Percentiles rank a stretch among this genome's conserved stretches.
Evolutionary conservation across 2,329 filamentous ascomycete genomes (phyloP).

Genomic region (Colletotrichum sp.): DNA sequence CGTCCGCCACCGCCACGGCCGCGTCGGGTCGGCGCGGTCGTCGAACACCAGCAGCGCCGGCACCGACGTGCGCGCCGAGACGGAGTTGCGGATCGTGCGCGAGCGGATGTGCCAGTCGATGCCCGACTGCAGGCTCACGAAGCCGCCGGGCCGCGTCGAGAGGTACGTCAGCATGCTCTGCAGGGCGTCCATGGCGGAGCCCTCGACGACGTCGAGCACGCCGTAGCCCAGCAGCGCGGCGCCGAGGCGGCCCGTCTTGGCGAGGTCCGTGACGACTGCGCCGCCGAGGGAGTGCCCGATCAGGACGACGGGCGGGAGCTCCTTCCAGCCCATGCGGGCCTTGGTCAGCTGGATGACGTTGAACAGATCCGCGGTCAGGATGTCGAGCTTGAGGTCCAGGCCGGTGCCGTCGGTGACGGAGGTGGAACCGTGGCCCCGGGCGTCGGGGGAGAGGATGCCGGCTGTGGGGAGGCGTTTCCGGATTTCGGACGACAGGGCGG

Average conservation of each 20-base stretch:
- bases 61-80: conserved; percentile 86
- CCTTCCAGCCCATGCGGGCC: conserved; percentile 71
- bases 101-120: conserved; percentile 95
- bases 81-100: conserved; percentile 81
- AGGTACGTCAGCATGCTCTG: conserved; percentile 95
- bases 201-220: conserved; percentile 94
- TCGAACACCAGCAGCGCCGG: conserved; percentile 73
- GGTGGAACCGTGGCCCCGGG: conserved; percentile 83
- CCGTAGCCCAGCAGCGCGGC: conserved; percentile 79
- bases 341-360: conserved; percentile 72
- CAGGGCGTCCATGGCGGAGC: conserved; percentile 92
- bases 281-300: conserved; percentile 94
- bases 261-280: conserved; percentile 86
- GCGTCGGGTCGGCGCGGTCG: conserved; percentile 35
- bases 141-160: conserved; percentile 78
- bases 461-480: conserved; percentile 77
- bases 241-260: conserved; percentile 70
- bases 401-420: conserved; percentile 44
- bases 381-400: conserved; percentile 74
- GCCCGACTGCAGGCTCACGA: conserved; percentile 77
- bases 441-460: conserved; percentile 85
- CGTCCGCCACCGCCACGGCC: conserved; percentile 84
- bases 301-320: conserved; percentile 77
- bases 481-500: conserved; percentile 78
- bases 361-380: conserved; percentile 75